Base-by-base conservation (phyloP, 169 alveolate species). In the Eimeria sp. region DNA sequence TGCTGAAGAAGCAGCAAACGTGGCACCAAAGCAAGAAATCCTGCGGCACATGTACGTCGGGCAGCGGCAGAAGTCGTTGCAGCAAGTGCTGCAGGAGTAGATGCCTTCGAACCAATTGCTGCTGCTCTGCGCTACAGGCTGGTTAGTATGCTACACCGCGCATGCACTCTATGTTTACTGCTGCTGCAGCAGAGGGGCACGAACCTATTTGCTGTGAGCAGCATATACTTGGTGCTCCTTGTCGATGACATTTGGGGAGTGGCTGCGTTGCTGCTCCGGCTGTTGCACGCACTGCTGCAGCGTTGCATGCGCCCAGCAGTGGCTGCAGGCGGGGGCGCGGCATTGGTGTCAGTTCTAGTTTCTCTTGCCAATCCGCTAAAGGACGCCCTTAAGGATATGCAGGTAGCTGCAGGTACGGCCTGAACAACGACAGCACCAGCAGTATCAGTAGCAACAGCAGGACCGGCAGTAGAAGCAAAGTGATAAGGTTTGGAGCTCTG, bases 111-210 rank as follows among this genome's bases (percentile, higher is more conserved):
- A 16, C 57, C 57, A 73, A 43, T 25, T 76, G 87, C 87, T 76
- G 87, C 65, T 76, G 61, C 61, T 65, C 65, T 76, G 87, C 25
- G 87, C 43, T 49, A 47, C 72, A 82, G 90, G 90, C 54, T 82
- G 25, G 63, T 82, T 47, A 57, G 90, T 73, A 40, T 82, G 51
- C 49, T 82, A 73, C 90, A 82, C 75, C 90, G 90, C 70, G 90
- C 75, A 27, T 82, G 90, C 90, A 57, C 90, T n/a, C 72, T 82
- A 16, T 82, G 90, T 82, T 57, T 82, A 73, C 90, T 82, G 72
- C 90, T 82, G 90, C 30, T 82, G 57, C 90, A 82, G 90, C 90
- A 82, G 43, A 82, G 72, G 90, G 90, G 72, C 90, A 82, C 72
- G 27, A 57, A 16, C 72, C 75, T 57, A 7, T 82, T 82, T 82